Base-by-base conservation (phyloP, 2,329 filamentous ascomycete genomes). In the Fusarium acutatum region DNA sequence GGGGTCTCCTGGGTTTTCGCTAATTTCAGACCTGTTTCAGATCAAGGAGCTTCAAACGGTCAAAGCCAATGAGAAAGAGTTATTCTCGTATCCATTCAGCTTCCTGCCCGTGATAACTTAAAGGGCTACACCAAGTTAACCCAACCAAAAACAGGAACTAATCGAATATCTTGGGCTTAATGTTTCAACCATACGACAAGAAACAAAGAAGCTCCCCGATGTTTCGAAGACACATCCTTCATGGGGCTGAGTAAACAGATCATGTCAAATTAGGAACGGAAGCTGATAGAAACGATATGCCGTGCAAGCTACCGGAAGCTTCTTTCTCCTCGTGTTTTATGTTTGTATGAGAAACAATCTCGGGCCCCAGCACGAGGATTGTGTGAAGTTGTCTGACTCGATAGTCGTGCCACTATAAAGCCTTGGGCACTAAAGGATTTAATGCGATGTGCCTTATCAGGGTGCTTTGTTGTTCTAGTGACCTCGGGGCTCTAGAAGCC, bases 1-100 rank as follows among this genome's bases (percentile, higher is more conserved):
- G 46, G 57, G 40, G 50, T 37, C 54, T 22, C 46, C 63, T 30
- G 44, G 40, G 37, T 40, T 57, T 62, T 68, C 32, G 65, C 71
- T 67, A 67, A 65, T 71, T 59, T 68, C 57, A 74, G 62, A 47
- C 63, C 44, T 69, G 72, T 74, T 74, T 74, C 72, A 72, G 38
- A 66, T 74, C 66, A 41, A 41, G 56, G 37, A 62, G 40, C 26
- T 69, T 46, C 46, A 46, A 69, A 58, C 53, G 40, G 56, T 18
- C 49, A 57, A 41, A 47, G n/a, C 72, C 72, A 74, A 74, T 74
- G 30, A 69, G 56, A 52, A 17, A 37, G 9, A 46, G 20, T 14
- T 44, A 6, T 53, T 7, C 28, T 30, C 20, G 28, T 22, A 24
- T 52, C 40, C 56, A 63, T 41, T 47, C 35, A 64, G 54, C 60